A percentile compares a stretch with the other conserved stretches of the same genome.
phyloP scores from a whole-genome alignment of 768 basidiomycete species.

The Tylopilus sp. region DNA sequence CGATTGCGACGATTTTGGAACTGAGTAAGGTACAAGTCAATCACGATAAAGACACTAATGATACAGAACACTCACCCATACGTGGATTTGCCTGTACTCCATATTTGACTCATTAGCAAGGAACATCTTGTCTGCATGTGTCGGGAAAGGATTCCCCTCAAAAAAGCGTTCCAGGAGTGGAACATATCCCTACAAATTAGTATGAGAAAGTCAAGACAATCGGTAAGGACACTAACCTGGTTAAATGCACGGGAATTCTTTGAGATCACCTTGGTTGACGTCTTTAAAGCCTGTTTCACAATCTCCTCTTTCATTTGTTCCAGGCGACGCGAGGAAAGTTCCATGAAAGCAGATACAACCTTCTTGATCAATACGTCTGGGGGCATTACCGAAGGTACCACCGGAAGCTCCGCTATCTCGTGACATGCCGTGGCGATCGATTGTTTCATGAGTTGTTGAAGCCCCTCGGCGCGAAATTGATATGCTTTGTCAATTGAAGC shows the following conservation, averaged over 20 bases:
- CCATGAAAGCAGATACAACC: background rate
- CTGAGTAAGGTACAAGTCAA: background rate
- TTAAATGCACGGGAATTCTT: background rate
- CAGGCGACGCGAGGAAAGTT: background rate
- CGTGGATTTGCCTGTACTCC: slow-evolving; percentile 16
- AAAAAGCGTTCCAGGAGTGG: slow-evolving; percentile 13
- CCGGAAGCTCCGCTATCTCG: background rate
- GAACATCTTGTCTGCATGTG: slow-evolving; percentile 11
- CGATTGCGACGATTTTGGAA: slow-evolving; percentile 17
- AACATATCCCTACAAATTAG: background rate
- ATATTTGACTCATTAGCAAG: slow-evolving; percentile 10
- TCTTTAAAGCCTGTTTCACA: background rate
- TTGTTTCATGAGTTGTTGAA: background rate
- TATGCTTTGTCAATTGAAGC: background rate
- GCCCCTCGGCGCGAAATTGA: background rate
- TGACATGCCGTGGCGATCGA: background rate
- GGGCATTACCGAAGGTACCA: fast-evolving
- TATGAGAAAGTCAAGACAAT: fast-evolving
- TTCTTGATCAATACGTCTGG: background rate
- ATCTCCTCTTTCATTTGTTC: slow-evolving; percentile 4
- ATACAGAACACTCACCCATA: slow-evolving; percentile 3
- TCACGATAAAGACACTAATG: fast-evolving
- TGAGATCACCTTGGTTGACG: fast-evolving
- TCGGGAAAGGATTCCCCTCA: slow-evolving; percentile 8
- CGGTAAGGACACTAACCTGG: background rate